Evolutionary conservation across 306 rosid species (phyloP), one percentile per base, ranked within the genome.

Genomic region (Acacia confusa): DNA sequence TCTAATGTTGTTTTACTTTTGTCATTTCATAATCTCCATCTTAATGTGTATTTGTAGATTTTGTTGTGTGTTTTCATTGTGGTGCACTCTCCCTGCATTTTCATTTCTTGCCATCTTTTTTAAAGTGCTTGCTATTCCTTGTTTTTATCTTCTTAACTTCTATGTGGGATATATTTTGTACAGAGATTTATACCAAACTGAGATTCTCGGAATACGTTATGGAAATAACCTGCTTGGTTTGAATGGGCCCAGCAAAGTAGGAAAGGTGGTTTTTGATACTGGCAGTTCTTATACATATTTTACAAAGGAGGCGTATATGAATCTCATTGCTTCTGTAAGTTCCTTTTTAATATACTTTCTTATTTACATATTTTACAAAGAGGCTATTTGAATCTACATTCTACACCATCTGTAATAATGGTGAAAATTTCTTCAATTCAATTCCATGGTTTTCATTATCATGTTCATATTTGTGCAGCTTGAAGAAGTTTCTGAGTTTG

Each of bases 231-330:
- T 57, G 24, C 92, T 88, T 65, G 81, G 87, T 76, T 83, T 83
- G 8, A 88, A 85, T 72, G 89, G 86, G 43, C 61, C 84, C 77
- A 75, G 87, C 78, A 83, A 78, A 80, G 82, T 30, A 6, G 89
- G 86, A 61, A 90, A 82, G 41, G 85, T 87, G 70, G 80, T 93
- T 79, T 91, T 93, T 40, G 97, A 93, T 81, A 93, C 90, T 77
- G 97, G 97, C 78, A 91, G 96, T 74, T 93, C 97, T 71, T 93
- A 89, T 78, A 91, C 97, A 2, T 93, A 91, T 86, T 93, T 93
- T 78, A 38, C 91, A 10, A 88, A 85, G 82, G 86, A 84, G 79
- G 88, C 92, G 30, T 93, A 91, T 87, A 61, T 73, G 52, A 85
- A 85, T 57, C 90, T 93, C 84, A 80, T 93, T 79, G 85, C 92